Evolutionary conservation across 352 stramenopile genomes (phyloP).

Genomic region (Globisporangium cylindrosporum): DNA sequence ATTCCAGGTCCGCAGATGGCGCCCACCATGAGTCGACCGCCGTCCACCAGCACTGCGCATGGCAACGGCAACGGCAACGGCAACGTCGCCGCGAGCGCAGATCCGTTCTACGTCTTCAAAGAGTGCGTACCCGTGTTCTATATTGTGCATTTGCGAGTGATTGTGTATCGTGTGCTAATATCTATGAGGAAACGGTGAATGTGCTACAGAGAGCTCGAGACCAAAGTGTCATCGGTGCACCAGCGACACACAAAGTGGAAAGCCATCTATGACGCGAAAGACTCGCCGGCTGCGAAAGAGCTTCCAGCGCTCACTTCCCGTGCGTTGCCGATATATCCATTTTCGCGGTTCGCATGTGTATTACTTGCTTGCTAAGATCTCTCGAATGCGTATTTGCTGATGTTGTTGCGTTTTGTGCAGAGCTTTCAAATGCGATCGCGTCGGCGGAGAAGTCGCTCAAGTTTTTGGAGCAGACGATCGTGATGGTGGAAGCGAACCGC

Average conservation of each 20-base stretch:
- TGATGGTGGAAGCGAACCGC: slow-evolving; percentile 77
- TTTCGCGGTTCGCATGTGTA: background rate
- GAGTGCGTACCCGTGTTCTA: slow-evolving; percentile 36
- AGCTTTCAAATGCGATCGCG: slow-evolving; percentile 50
- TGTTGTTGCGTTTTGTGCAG: slow-evolving; percentile 21
- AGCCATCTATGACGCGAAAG: slow-evolving; percentile 39
- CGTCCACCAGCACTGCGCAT: slow-evolving; percentile 4
- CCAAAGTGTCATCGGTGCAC: slow-evolving; percentile 70
- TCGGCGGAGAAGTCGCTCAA: slow-evolving; percentile 73
- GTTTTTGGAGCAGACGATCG: slow-evolving; percentile 82
- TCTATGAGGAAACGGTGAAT: background rate
- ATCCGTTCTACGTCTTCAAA: slow-evolving; percentile 86
- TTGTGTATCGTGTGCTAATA: background rate
- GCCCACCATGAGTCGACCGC: slow-evolving; percentile 12
- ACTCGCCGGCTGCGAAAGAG: slow-evolving; percentile 43
- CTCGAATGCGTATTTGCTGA: background rate
- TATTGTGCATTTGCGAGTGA: background rate
- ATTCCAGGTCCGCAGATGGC: slow-evolving; percentile 3
- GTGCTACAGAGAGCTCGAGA: slow-evolving; percentile 58
- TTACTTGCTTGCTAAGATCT: background rate
- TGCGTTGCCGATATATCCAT: slow-evolving; percentile 18
- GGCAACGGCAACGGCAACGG: slow-evolving; percentile 3
- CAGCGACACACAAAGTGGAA: slow-evolving; percentile 73
- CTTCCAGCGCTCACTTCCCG: slow-evolving; percentile 51
- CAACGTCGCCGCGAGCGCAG: slow-evolving; percentile 40